These are phyloP conservation scores for Leccinum subgranulosum DNA, from an alignment of 768 basidiomycete species.

Conservation along the genomic window DNA sequence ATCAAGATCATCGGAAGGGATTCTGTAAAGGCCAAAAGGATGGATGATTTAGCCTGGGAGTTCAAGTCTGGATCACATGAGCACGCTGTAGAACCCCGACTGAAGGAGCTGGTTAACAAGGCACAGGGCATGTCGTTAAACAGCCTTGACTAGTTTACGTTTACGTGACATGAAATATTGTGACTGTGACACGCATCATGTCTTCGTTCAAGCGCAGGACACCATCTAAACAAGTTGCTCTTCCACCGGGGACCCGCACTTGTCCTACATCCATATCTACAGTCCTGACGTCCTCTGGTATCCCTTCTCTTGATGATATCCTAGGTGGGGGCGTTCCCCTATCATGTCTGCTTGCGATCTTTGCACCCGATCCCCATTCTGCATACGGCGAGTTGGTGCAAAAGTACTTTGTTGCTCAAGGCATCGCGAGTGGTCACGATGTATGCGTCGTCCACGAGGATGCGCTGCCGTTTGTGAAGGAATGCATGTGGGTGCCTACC, in stretches of 20 bases:
- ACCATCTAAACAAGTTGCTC: conserved; percentile 40
- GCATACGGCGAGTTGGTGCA: conserved; percentile 82
- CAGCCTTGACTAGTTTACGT: conserved; percentile 29
- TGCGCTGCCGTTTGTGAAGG: conserved; percentile 55
- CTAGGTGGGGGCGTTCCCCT: conserved; percentile 90
- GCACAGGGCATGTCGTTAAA: conserved; percentile 23
- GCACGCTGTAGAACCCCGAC: not conserved
- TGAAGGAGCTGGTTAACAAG: conserved; percentile 14
- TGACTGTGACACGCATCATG: conserved; percentile 38
- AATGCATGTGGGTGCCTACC: conserved; percentile 77
- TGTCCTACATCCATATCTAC: conserved; percentile 57
- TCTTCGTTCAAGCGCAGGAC: conserved; percentile 78
- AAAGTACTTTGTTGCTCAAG: conserved; percentile 89
- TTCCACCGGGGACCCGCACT: conserved; percentile 51
- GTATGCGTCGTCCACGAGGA: conserved; percentile 65
- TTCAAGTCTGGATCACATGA: not conserved
- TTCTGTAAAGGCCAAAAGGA: not conserved
- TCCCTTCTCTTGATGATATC: conserved; percentile 92
- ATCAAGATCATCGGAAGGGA: conserved; percentile 26
- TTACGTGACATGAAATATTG: conserved; percentile 4
- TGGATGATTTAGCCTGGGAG: not conserved
- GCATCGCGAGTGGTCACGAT: conserved; percentile 67
- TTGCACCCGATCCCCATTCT: conserved; percentile 85
- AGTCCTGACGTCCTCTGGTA: conserved; percentile 74
- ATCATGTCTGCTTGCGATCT: conserved; percentile 65